phyloP scores from a whole-genome alignment of 768 basidiomycete genomes.

The Leccinum variicolor region DNA sequence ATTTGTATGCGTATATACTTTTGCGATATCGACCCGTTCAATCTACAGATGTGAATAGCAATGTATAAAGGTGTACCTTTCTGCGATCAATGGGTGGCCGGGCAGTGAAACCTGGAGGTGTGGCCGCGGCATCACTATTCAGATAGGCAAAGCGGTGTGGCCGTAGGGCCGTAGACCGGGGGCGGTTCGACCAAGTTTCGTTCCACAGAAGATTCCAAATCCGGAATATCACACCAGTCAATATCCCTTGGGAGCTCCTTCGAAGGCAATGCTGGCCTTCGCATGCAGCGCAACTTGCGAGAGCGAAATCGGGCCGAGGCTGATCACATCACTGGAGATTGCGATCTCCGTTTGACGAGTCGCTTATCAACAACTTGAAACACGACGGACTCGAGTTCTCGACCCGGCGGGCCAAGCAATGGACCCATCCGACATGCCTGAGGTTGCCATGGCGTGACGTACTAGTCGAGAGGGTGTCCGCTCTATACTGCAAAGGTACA shows the following conservation, averaged over 20 bases:
- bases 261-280: slow-evolving; percentile 18
- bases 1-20: slow-evolving; percentile 29
- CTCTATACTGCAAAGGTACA: slow-evolving; percentile 22
- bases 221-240: slow-evolving; percentile 11
- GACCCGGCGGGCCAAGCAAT: background rate
- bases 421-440: slow-evolving; percentile 1
- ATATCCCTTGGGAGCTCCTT: background rate
- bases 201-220: slow-evolving; percentile 28
- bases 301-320: background rate
- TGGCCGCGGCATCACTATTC: slow-evolving; percentile 13
- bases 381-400: slow-evolving; percentile 3
- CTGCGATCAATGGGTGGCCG: slow-evolving; percentile 9
- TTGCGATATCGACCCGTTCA: slow-evolving; percentile 8
- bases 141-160: slow-evolving; percentile 15
- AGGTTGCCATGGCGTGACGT: slow-evolving; percentile 29
- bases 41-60: slow-evolving; percentile 7
- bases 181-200: slow-evolving; percentile 13
- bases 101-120: slow-evolving; percentile 2
- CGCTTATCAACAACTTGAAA: slow-evolving; percentile 10
- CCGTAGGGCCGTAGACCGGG: background rate
- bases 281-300: slow-evolving; percentile 2
- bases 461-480: slow-evolving; percentile 16
- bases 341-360: slow-evolving; percentile 5
- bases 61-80: slow-evolving; percentile 11
- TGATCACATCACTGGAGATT: slow-evolving; percentile 7